These are phyloP conservation scores for Harringtonia lauricola DNA, from an alignment of 2,329 filamentous ascomycete species.

Conservation along the genomic window DNA sequence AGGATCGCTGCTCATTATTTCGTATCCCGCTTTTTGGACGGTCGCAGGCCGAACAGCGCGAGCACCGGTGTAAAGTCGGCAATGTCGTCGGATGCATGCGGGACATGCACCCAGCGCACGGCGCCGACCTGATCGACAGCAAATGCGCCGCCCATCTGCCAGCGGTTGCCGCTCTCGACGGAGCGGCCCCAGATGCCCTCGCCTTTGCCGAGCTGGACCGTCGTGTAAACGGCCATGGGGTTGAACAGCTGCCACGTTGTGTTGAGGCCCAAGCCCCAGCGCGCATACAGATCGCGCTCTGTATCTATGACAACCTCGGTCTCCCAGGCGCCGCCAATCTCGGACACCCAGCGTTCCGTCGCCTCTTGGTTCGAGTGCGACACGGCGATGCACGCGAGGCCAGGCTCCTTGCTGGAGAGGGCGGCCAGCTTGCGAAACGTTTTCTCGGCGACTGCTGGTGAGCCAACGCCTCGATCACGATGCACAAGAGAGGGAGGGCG, in stretches of 20 bases:
- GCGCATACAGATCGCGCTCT: conserved; percentile 46
- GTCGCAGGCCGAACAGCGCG: conserved; percentile 6
- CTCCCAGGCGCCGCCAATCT: conserved; percentile 44
- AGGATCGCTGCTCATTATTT: neutral
- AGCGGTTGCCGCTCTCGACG: conserved; percentile 54
- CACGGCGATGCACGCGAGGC: conserved; percentile 47
- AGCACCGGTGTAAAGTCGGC: conserved; percentile 32
- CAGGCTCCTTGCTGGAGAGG: conserved; percentile 36
- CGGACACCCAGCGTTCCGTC: conserved; percentile 46
- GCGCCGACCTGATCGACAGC: conserved; percentile 41
- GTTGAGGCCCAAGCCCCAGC: conserved; percentile 54
- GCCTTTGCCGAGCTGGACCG: conserved; percentile 43
- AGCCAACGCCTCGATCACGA: neutral
- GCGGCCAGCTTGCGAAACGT: conserved; percentile 44
- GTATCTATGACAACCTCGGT: conserved; percentile 48
- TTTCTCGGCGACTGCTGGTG: conserved; percentile 51
- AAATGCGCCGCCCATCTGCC: conserved; percentile 59
- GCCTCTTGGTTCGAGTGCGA: conserved; percentile 44
- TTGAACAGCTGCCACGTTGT: conserved; percentile 52
- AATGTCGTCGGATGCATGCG: conserved; percentile 38
- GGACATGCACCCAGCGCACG: conserved; percentile 40
- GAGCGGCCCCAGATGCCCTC: conserved; percentile 57
- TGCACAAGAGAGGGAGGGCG: neutral
- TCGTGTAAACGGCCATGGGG: conserved; percentile 44
- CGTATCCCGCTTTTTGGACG: conserved; percentile 3